phyloP scores from a whole-genome alignment of 441 rosid species.

The Gossypium davidsonii region DNA sequence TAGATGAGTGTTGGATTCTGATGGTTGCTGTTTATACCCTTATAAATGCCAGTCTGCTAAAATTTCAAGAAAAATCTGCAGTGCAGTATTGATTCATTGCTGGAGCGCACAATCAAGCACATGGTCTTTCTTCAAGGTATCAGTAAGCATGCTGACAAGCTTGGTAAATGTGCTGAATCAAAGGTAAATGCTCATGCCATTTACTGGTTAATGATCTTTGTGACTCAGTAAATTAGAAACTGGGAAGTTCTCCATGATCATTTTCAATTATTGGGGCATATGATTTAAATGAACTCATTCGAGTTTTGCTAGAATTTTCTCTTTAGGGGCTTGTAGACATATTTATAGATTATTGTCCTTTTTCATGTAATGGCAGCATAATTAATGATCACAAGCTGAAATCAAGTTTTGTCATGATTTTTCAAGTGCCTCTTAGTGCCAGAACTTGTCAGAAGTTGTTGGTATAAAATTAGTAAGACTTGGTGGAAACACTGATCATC shows the following conservation, averaged over 20 bases:
- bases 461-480: neutral
- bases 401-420: neutral
- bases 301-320: neutral
- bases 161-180: slow-evolving; percentile 56
- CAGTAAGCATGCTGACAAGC: slow-evolving; percentile 81
- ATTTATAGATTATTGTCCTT: neutral
- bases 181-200: slow-evolving; percentile 42
- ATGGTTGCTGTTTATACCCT: slow-evolving; percentile 13
- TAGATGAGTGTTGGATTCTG: slow-evolving; percentile 15
- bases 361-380: neutral
- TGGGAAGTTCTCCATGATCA: slow-evolving; percentile 5
- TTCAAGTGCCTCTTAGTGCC: slow-evolving; percentile 3
- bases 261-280: neutral
- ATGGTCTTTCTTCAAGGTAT: slow-evolving; percentile 78
- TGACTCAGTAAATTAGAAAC: slow-evolving; percentile 7
- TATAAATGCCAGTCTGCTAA: slow-evolving; percentile 26
- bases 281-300: neutral
- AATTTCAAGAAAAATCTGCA: slow-evolving; percentile 36
- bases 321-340: neutral
- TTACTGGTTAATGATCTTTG: neutral
- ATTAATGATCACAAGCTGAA: neutral
- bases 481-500: neutral
- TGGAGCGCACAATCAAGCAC: slow-evolving; percentile 92
- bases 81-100: slow-evolving; percentile 96
- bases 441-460: neutral